phyloP scores from a whole-genome alignment of 1,284 basidiomycete species.

The Neotropicomus parvogracilis region DNA sequence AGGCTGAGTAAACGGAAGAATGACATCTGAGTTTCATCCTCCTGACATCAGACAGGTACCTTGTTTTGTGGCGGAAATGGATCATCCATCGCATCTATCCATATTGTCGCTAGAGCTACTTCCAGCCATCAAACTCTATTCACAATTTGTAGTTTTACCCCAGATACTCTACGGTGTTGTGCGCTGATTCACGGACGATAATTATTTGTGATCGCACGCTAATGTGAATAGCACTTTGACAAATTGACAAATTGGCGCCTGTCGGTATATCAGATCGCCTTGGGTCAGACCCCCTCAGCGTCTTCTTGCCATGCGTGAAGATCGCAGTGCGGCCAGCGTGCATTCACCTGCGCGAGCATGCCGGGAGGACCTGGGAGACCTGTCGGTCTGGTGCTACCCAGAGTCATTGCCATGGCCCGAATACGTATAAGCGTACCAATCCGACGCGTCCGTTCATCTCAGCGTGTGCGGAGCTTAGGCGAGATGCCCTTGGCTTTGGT shows the following conservation, averaged over 20 bases:
- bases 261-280: not conserved
- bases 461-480: constrained; percentile 24
- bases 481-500: constrained; percentile 24
- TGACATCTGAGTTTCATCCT: constrained; percentile 23
- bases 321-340: no score
- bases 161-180: constrained; percentile 13
- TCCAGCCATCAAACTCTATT: constrained; percentile 2
- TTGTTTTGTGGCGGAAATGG: constrained; percentile 23
- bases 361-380: no score
- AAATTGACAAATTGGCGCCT: no score
- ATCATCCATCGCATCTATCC: constrained; percentile 21
- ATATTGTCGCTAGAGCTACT: constrained; percentile 1
- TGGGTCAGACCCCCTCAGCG: no score
- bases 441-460: constrained; percentile 30
- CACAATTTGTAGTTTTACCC: constrained; percentile 16
- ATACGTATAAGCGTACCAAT: constrained; percentile 25
- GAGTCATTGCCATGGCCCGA: constrained; percentile 10
- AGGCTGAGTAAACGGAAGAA: constrained; percentile 34
- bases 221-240: not conserved
- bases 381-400: no score
- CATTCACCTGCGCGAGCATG: no score
- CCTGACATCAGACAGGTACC: constrained; percentile 6
- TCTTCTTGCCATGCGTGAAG: no score
- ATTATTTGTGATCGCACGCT: constrained; percentile 2
- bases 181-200: constrained; percentile 12